phyloP scores from a whole-genome alignment of 768 basidiomycete genomes.

The Suillus brevipes region DNA sequence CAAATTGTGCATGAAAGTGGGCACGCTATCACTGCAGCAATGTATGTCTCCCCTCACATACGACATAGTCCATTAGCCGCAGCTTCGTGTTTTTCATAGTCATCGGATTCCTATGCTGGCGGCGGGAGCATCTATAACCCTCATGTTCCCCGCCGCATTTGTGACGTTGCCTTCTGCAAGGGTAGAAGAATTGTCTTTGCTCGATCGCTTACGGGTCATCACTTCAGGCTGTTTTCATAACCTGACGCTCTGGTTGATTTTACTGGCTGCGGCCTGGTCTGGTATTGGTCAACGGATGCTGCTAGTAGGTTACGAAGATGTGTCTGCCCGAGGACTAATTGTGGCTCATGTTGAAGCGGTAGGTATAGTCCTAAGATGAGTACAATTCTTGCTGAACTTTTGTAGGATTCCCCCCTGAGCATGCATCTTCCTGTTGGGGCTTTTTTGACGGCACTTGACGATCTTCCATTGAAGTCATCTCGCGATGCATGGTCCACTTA shows the following conservation, averaged over 20 bases:
- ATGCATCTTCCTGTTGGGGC: conserved; percentile 55
- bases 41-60: conserved; percentile 46
- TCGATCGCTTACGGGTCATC: conserved; percentile 58
- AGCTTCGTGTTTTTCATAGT: conserved; percentile 36
- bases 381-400: conserved; percentile 11
- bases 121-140: conserved; percentile 59
- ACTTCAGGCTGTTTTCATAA: conserved; percentile 83
- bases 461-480: conserved; percentile 43
- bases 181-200: conserved; percentile 38
- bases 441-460: conserved; percentile 67
- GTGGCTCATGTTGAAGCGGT: conserved; percentile 58
- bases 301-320: conserved; percentile 50
- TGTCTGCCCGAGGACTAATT: conserved; percentile 50
- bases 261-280: conserved; percentile 38
- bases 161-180: conserved; percentile 55
- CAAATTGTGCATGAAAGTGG: conserved; percentile 82
- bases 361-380: conserved; percentile 23
- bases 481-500: conserved; percentile 46
- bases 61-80: background rate
- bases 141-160: conserved; percentile 73
- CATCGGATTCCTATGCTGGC: conserved; percentile 63
- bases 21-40: conserved; percentile 73
- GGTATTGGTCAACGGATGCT: conserved; percentile 30
- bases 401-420: conserved; percentile 62
- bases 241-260: conserved; percentile 53